Evolutionary conservation across 305 asterid genomes (phyloP).

Genomic region (Fraxinus greggii): DNA sequence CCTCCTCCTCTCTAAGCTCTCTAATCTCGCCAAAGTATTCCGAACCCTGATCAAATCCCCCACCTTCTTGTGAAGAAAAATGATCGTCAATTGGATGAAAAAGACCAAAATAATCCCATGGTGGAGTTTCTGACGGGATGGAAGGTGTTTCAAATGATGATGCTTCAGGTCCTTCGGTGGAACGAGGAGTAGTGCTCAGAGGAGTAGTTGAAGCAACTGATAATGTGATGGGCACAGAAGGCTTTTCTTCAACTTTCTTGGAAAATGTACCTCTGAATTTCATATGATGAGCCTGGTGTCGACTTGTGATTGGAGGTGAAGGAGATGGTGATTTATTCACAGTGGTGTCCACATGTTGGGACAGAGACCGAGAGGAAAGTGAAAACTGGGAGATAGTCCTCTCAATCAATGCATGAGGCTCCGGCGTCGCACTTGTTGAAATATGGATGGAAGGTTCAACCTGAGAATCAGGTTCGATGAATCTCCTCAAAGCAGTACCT

Average conservation of each 20-base stretch:
- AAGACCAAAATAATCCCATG: constrained; percentile 67
- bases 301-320: constrained; percentile 51
- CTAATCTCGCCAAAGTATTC: constrained; percentile 38
- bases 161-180: constrained; percentile 39
- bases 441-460: constrained; percentile 47
- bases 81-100: constrained; percentile 61
- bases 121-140: constrained; percentile 34
- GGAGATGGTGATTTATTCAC: constrained; percentile 56
- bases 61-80: constrained; percentile 43
- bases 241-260: constrained; percentile 78
- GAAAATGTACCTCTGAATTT: constrained; percentile 63
- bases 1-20: constrained; percentile 39
- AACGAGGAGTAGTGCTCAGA: constrained; percentile 55
- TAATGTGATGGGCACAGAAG: constrained; percentile 47
- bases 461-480: constrained; percentile 67
- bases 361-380: constrained; percentile 45
- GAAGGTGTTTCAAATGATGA: constrained; percentile 55
- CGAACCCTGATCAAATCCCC: constrained; percentile 30
- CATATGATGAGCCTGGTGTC: constrained; percentile 61
- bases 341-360: constrained; percentile 42
- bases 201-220: constrained; percentile 65
- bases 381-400: constrained; percentile 57
- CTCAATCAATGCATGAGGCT: constrained; percentile 44
- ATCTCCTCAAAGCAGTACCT: constrained; percentile 68
- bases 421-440: constrained; percentile 51